These are phyloP conservation scores for Amphibolis antarctica DNA, from an alignment of 106 monocot species.

Conservation along the genomic window DNA sequence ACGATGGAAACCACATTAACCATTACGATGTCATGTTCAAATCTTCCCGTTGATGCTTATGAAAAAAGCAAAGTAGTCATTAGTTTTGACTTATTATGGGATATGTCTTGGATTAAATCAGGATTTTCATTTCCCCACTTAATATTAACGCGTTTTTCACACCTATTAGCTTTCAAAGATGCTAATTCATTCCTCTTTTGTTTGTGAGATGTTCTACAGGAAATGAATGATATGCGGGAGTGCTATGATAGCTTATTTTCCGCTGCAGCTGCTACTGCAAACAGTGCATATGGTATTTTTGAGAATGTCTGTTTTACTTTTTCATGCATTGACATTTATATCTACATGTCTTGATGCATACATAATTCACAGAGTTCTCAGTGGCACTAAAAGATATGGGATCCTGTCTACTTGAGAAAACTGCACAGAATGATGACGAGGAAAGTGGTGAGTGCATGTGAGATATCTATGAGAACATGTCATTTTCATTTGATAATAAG, in stretches of 20 bases:
- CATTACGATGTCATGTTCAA: no score
- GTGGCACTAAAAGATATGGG: conserved; percentile 80
- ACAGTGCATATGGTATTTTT: conserved; percentile 78
- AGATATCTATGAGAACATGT: no score
- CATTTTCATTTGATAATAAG: no score
- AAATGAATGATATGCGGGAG: conserved; percentile 70
- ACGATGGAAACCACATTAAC: no score
- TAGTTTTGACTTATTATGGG: not conserved
- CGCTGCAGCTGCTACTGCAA: conserved; percentile 74
- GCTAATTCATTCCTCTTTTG: not conserved
- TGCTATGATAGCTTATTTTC: conserved; percentile 72
- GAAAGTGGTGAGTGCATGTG: conserved; percentile 48
- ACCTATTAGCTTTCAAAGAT: not conserved
- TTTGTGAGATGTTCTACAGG: conserved; percentile 27
- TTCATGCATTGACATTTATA: no score
- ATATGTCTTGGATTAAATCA: not conserved
- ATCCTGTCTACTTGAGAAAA: conserved; percentile 72
- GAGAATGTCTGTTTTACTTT: not conserved
- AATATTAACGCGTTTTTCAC: no score
- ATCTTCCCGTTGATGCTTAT: not conserved
- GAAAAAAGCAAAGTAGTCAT: not conserved
- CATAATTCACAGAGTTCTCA: conserved; percentile 58
- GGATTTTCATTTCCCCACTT: not conserved
- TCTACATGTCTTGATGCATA: not conserved
- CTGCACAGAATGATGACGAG: conserved; percentile 80